phyloP scores from a whole-genome alignment of 2,329 filamentous ascomycete species.

The Alternaria metachromatica region DNA sequence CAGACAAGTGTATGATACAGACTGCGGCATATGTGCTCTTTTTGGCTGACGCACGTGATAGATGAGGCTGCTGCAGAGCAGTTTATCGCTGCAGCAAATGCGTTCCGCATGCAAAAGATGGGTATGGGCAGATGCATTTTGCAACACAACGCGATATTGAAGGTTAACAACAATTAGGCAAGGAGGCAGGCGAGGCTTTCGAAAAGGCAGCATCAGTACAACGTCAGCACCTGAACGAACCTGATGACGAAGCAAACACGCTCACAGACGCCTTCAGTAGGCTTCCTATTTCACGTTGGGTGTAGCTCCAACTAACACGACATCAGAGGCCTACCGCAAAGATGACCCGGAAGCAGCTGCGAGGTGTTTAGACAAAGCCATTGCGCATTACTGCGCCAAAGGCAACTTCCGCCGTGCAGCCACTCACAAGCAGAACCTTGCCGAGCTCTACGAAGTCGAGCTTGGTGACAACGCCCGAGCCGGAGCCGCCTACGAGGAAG shows the following conservation, averaged over 20 bases:
- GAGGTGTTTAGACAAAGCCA: slow-evolving; percentile 77
- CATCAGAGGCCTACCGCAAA: slow-evolving; percentile 78
- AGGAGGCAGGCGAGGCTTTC: slow-evolving; percentile 85
- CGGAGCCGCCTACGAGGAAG: slow-evolving; percentile 81
- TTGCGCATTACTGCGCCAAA: slow-evolving; percentile 84
- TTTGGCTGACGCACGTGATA: slow-evolving; percentile 34
- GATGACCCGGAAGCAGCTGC: slow-evolving; percentile 83
- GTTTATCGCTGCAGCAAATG: slow-evolving; percentile 88
- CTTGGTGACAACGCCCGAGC: slow-evolving; percentile 79
- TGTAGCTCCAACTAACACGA: slow-evolving; percentile 12
- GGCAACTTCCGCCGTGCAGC: slow-evolving; percentile 92
- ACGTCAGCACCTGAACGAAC: slow-evolving; percentile 81
- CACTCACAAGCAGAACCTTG: slow-evolving; percentile 86
- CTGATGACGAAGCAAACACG: slow-evolving; percentile 89
- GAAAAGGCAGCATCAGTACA: slow-evolving; percentile 85
- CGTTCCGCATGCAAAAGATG: slow-evolving; percentile 85
- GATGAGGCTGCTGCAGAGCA: slow-evolving; percentile 85
- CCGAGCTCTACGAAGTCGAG: slow-evolving; percentile 84
- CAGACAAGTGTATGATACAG: slow-evolving; percentile 71
- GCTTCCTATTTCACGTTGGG: not conserved
- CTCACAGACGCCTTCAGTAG: slow-evolving; percentile 83
- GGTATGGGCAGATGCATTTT: slow-evolving; percentile 58
- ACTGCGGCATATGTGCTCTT: not conserved
- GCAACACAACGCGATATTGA: not conserved
- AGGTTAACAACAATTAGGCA: slow-evolving; percentile 60